Percentiles rank a stretch among this genome's conserved stretches.
Evolutionary conservation across 1,139 yeast genomes (phyloP).

Genomic region (Saccharomyces pastorianus): DNA sequence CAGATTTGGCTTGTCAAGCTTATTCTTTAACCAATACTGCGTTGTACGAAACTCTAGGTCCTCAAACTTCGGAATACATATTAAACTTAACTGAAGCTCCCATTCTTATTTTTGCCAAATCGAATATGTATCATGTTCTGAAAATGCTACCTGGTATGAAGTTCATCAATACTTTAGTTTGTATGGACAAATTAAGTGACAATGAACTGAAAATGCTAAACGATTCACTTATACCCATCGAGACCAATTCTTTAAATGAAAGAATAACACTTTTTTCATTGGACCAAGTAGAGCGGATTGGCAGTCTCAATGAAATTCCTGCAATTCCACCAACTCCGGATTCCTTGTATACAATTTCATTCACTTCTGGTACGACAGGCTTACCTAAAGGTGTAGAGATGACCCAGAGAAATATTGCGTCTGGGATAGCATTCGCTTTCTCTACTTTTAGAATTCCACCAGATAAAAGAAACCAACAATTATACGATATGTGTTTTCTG

Average conservation of each 20-base stretch:
- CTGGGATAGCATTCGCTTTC: conserved; percentile 37
- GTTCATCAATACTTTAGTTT: conserved; percentile 39
- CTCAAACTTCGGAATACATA: conserved; percentile 50
- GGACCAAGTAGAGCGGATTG: conserved; percentile 47
- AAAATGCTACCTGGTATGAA: conserved; percentile 34
- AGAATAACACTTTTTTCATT: conserved; percentile 37
- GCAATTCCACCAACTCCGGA: conserved; percentile 47
- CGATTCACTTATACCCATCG: conserved; percentile 15
- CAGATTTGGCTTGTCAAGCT: conserved; percentile 52
- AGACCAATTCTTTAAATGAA: conserved; percentile 18
- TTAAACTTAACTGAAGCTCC: conserved; percentile 51
- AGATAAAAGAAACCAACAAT: conserved; percentile 13
- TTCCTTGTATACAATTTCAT: conserved; percentile 56
- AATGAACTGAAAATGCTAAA: conserved; percentile 29
- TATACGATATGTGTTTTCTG: conserved; percentile 37
- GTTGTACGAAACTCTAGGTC: conserved; percentile 57
- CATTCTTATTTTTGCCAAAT: conserved; percentile 42
- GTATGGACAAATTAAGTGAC: conserved; percentile 45
- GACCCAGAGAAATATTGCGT: conserved; percentile 44
- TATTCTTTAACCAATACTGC: conserved; percentile 49
- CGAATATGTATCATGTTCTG: conserved; percentile 40
- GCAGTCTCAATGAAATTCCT: conserved; percentile 40
- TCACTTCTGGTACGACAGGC: conserved; percentile 76
- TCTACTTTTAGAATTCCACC: conserved; percentile 21
- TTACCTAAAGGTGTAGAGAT: conserved; percentile 67